These are phyloP conservation scores for Rhodotorula taiwanensis DNA, from an alignment of 768 basidiomycete genomes.

Conservation along the genomic window DNA sequence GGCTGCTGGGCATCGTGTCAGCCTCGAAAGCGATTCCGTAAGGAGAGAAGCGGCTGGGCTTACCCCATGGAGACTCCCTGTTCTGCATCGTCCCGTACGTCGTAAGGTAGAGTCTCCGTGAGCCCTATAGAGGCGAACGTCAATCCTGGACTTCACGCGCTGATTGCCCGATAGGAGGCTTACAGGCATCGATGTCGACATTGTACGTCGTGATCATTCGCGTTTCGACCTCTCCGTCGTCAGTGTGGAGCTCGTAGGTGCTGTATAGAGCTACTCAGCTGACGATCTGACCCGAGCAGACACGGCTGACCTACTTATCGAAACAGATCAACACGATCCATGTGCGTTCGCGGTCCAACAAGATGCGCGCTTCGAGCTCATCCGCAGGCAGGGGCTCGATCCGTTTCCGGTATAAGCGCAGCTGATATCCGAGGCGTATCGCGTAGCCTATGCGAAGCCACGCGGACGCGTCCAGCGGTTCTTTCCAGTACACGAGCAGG, in stretches of 20 bases:
- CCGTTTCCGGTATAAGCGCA: conserved; percentile 17
- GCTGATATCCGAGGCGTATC: conserved; percentile 13
- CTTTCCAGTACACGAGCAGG: conserved; percentile 24
- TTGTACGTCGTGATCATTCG: not conserved
- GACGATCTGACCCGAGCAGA: too few relatives aligned
- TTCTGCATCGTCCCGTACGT: conserved; percentile 23
- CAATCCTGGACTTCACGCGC: too few relatives aligned
- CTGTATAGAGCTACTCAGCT: too few relatives aligned
- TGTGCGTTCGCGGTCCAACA: conserved; percentile 26
- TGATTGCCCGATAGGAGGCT: conserved; percentile 2
- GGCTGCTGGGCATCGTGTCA: too few relatives aligned
- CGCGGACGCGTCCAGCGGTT: conserved; percentile 4
- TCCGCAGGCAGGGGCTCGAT: conserved; percentile 4
- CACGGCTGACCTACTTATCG: not conserved
- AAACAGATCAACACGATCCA: conserved; percentile 9
- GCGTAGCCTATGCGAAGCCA: conserved; percentile 24
- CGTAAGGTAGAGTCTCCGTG: conserved; percentile 17
- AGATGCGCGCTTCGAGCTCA: conserved; percentile 24
- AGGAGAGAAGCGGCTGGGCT: not conserved
- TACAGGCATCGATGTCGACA: not conserved
- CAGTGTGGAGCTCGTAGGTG: not conserved
- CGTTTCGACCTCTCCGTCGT: conserved; percentile 4
- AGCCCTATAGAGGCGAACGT: conserved; percentile 10
- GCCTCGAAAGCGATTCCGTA: not conserved
- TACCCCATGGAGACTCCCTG: conserved; percentile 20